Percentiles rank a stretch among this genome's conserved stretches.
phyloP scores from a whole-genome alignment of 2,329 filamentous ascomycete genomes.

The Calycina herbarum region DNA sequence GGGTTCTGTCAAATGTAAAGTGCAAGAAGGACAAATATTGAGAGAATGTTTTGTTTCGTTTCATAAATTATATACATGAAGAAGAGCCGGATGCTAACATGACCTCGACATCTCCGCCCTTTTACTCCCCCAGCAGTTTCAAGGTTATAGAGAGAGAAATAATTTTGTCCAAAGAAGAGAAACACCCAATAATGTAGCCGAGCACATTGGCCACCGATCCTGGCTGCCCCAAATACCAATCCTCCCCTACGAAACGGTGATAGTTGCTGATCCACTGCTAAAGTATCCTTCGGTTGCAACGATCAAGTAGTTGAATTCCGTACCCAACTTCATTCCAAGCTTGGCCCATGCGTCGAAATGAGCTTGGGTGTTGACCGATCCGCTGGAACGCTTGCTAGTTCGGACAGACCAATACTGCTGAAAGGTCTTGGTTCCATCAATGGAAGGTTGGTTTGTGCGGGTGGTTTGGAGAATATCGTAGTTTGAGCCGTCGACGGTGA shows the following conservation, averaged over 20 bases:
- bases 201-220: background rate
- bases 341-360: slow-evolving; percentile 55
- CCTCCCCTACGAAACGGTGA: slow-evolving; percentile 12
- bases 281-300: slow-evolving; percentile 34
- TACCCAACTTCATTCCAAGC: slow-evolving; percentile 48
- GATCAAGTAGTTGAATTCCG: slow-evolving; percentile 49
- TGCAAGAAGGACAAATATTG: background rate
- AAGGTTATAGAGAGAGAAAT: background rate
- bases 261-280: slow-evolving; percentile 13
- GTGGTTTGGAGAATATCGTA: slow-evolving; percentile 48
- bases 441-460: slow-evolving; percentile 42
- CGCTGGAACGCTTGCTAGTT: slow-evolving; percentile 48
- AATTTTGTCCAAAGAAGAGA: slow-evolving; percentile 1
- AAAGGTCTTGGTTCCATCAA: slow-evolving; percentile 51
- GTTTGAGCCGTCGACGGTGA: slow-evolving; percentile 51
- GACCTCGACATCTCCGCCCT: background rate
- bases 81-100: background rate
- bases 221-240: background rate
- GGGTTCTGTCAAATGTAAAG: background rate
- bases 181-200: background rate
- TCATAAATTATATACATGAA: background rate
- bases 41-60: background rate
- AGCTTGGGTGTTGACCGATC: slow-evolving; percentile 49
- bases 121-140: background rate
- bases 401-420: slow-evolving; percentile 55